Percentiles rank a stretch among this genome's conserved stretches.
These are phyloP conservation scores for Monosporascus sp. DNA, from an alignment of 2,329 filamentous ascomycete species.

Conservation along the genomic window DNA sequence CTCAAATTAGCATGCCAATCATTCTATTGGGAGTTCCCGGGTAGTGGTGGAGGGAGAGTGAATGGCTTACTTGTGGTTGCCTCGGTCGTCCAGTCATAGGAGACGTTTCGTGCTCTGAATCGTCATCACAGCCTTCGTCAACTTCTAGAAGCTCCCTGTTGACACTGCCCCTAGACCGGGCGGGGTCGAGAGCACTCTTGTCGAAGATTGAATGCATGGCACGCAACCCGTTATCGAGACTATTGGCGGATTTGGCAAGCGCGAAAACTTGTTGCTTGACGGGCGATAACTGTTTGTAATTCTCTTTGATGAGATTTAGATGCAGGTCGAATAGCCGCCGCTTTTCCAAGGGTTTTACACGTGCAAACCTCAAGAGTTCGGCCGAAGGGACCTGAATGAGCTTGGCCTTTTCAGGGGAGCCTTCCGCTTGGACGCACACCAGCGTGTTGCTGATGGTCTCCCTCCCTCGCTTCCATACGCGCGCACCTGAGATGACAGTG, in stretches of 20 bases:
- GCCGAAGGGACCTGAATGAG: background rate
- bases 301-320: background rate
- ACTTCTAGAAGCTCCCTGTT: background rate
- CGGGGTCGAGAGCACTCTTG: background rate
- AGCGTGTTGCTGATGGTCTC: background rate
- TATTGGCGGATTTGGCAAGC: background rate
- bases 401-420: background rate
- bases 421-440: background rate
- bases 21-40: background rate
- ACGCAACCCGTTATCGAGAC: background rate
- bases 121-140: background rate
- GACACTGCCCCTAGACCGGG: background rate
- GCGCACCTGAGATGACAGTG: conserved; percentile 19
- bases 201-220: background rate
- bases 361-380: background rate
- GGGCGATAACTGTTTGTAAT: background rate
- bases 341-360: background rate
- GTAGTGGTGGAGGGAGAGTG: background rate
- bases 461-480: background rate
- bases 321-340: background rate
- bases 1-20: no score
- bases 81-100: background rate
- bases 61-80: background rate
- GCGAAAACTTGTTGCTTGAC: background rate
- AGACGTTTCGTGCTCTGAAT: background rate